A percentile compares a stretch with the other conserved stretches of the same genome.
phyloP scores from a whole-genome alignment of 108 stramenopile genomes.

The Poteriospumella lacustris region DNA sequence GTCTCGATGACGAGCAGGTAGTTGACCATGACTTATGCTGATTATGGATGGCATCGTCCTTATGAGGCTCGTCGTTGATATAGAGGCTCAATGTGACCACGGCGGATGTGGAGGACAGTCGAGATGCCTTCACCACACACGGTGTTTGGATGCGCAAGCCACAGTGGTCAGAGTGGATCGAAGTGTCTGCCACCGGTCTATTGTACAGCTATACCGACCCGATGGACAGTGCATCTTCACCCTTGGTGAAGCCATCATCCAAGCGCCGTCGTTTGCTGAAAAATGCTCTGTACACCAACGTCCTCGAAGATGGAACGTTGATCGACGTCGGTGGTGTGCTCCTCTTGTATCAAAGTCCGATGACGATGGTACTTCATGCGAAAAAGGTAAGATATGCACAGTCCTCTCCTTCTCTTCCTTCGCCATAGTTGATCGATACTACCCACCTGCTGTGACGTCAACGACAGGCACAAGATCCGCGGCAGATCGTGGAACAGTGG shows the following conservation, averaged over 20 bases:
- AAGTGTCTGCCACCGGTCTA: conserved; percentile 41
- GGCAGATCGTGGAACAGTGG: conserved; percentile 29
- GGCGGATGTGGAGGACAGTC: background rate
- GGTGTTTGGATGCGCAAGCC: conserved; percentile 49
- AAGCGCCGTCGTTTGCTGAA: too few relatives aligned
- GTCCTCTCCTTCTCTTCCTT: background rate
- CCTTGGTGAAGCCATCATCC: background rate
- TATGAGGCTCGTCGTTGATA: conserved; percentile 27
- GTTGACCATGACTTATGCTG: conserved; percentile 26
- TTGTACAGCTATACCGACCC: conserved; percentile 29
- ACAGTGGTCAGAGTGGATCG: conserved; percentile 39
- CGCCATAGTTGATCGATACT: background rate
- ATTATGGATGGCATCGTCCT: conserved; percentile 19
- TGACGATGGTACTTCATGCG: background rate
- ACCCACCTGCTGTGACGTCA: too few relatives aligned
- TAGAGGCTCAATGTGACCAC: conserved; percentile 6
- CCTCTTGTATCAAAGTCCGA: conserved; percentile 15
- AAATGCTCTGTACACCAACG: conserved; percentile 31
- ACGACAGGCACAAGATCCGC: too few relatives aligned
- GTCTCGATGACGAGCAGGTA: conserved; percentile 29
- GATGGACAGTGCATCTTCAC: background rate
- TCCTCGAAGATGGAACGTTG: conserved; percentile 38
- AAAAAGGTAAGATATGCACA: background rate
- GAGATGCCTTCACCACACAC: conserved; percentile 50
- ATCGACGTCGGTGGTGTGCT: conserved; percentile 48